Percentiles rank a stretch among this genome's conserved stretches.
Conservation (phyloP, 306 rosid species). For the Lablab purpureus region DNA sequence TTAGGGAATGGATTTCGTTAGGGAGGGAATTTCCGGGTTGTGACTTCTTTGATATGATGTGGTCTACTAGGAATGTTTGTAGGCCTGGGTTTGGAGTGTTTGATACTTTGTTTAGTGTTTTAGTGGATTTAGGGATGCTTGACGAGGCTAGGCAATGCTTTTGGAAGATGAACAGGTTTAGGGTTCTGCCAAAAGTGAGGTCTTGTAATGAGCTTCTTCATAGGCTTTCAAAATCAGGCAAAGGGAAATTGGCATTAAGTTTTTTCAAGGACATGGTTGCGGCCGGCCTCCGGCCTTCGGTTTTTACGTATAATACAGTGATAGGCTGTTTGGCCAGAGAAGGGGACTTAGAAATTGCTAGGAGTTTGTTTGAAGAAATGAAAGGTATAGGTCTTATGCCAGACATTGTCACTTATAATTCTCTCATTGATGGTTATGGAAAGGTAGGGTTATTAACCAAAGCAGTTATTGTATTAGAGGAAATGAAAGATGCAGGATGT, state of each 20-base stretch:
- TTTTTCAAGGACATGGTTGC: conserved; percentile 74
- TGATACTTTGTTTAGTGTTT: conserved; percentile 86
- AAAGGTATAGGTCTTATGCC: conserved; percentile 66
- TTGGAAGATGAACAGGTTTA: conserved; percentile 71
- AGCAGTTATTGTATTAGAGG: conserved; percentile 61
- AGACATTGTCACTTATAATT: conserved; percentile 82
- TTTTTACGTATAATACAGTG: conserved; percentile 82
- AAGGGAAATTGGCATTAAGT: conserved; percentile 56
- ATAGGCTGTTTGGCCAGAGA: conserved; percentile 72
- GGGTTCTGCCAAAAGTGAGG: conserved; percentile 75
- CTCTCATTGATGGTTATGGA: conserved; percentile 93
- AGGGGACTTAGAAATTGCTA: conserved; percentile 75
- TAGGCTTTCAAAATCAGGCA: conserved; percentile 68
- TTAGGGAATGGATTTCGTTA: conserved; percentile 69
- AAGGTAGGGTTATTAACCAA: conserved; percentile 68
- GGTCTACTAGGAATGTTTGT: conserved; percentile 77
- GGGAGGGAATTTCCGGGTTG: conserved; percentile 61
- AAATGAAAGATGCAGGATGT: conserved; percentile 76
- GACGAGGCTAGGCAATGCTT: conserved; percentile 81
- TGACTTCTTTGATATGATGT: conserved; percentile 74
- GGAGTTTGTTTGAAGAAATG: conserved; percentile 76
- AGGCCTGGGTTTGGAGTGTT: conserved; percentile 71
- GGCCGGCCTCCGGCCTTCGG: conserved; percentile 75
- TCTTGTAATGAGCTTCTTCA: conserved; percentile 89
- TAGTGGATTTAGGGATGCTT: conserved; percentile 79